Evolutionary conservation across 306 rosid genomes (phyloP).

Genomic region (Quercus cerris): DNA sequence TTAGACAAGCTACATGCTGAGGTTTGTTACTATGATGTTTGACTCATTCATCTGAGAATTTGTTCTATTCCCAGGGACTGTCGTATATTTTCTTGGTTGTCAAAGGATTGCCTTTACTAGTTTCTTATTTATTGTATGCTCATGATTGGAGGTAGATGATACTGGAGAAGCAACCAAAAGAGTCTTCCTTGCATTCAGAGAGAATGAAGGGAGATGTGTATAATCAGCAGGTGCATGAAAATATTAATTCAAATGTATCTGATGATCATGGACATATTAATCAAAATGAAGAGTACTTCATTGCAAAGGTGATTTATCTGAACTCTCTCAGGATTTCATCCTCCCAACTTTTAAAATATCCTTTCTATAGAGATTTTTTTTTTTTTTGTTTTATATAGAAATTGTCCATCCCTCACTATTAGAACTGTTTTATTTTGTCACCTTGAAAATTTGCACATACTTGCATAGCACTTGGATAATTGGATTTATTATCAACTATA

Average conservation of each 20-base stretch:
- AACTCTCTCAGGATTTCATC: not conserved
- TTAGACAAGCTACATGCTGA: slow-evolving; percentile 71
- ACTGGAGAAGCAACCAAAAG: slow-evolving; percentile 50
- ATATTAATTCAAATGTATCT: slow-evolving; percentile 39
- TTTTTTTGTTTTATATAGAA: not conserved
- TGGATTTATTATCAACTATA: not conserved
- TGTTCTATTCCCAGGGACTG: not conserved
- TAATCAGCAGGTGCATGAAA: slow-evolving; percentile 34
- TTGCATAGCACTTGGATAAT: not conserved
- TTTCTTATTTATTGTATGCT: not conserved
- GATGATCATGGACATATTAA: slow-evolving; percentile 27
- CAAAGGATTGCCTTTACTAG: slow-evolving; percentile 3
- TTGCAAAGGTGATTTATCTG: slow-evolving; percentile 63
- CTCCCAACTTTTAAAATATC: not conserved
- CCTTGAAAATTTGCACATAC: not conserved
- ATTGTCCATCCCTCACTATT: too few species aligned
- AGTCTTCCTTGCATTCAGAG: slow-evolving; percentile 33
- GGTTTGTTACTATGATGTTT: slow-evolving; percentile 44
- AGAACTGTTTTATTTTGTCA: not conserved
- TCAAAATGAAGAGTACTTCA: slow-evolving; percentile 41
- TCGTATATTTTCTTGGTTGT: slow-evolving; percentile 14
- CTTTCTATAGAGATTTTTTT: not conserved
- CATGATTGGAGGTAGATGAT: slow-evolving; percentile 57
- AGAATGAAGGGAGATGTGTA: slow-evolving; percentile 30
- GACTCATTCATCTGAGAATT: slow-evolving; percentile 11